Conservation (phyloP, 257 asterid genomes). For the Apocynum venetum region DNA sequence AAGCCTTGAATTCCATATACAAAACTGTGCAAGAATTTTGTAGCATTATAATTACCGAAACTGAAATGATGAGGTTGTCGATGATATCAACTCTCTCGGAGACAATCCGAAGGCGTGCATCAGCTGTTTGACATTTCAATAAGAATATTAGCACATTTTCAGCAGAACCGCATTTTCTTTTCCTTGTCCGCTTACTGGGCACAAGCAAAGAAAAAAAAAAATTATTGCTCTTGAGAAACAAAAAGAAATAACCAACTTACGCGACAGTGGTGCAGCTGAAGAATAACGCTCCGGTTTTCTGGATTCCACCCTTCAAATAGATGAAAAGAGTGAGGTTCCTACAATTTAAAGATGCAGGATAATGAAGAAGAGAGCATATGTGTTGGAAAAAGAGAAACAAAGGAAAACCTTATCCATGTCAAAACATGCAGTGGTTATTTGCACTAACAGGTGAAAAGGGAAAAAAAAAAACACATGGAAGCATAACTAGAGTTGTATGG, state of each 20-base stretch:
- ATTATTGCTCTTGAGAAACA: neutral
- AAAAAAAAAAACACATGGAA: neutral
- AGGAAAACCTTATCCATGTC: neutral
- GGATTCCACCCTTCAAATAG: slow-evolving; percentile 99
- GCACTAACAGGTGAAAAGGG: neutral
- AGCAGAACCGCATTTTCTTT: neutral
- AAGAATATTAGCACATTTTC: slow-evolving; percentile 18
- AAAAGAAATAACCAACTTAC: slow-evolving; percentile 46
- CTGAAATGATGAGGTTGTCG: slow-evolving; percentile 82
- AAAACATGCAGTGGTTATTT: slow-evolving; percentile 6
- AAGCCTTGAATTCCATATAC: neutral
- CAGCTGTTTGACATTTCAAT: slow-evolving; percentile 56
- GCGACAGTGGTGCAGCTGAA: slow-evolving; percentile 97
- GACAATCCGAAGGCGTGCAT: slow-evolving; percentile 98
- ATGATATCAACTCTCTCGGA: slow-evolving; percentile 95
- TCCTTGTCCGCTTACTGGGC: neutral
- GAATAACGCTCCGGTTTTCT: slow-evolving; percentile 99
- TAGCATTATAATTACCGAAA: slow-evolving; percentile 57
- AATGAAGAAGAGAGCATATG: slow-evolving; percentile 35
- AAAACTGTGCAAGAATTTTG: slow-evolving; percentile 1
- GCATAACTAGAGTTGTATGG: neutral
- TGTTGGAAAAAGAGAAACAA: slow-evolving; percentile 10
- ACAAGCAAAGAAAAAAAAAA: neutral
- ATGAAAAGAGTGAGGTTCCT: slow-evolving; percentile 88
- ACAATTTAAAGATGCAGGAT: slow-evolving; percentile 47